Base-by-base conservation (phyloP, 164 flowering plant genomes). In the Liriodendron chinense region DNA sequence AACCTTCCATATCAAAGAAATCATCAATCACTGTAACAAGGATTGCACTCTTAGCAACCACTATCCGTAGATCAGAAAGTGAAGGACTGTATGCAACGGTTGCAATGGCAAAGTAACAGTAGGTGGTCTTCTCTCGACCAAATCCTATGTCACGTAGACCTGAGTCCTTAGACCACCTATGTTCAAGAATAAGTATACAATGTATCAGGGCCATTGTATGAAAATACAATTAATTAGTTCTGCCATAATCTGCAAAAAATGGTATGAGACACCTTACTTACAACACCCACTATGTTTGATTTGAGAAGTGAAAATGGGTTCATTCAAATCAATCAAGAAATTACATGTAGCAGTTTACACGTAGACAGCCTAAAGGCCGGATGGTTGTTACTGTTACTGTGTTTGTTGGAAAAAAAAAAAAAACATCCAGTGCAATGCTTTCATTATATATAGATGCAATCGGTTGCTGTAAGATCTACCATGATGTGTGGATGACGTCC, bases 11-110 rank as follows among this genome's bases (percentile, higher is more conserved):
- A 56, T 71, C 73, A 20, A 71, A 71, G 49, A 71, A 71, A 57
- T 71, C 73, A 71, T 71, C 73, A 56, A 43, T 43, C 3, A 71
- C 73, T 13, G 73, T 71, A 16, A 71, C 64, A 23, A 71, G 34
- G 26, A 71, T 71, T 57, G 73, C 73, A 9, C 47, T 50, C 64
- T 71, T 53, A 16, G 64, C n/a, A 10, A 24, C 16, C 49, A 22
- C 14, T 64, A 71, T 14, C 24, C 73, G 34, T 4, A 57, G 26
- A 50, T 24, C 62, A 16, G 73, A 71, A 3, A 71, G 47, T 23
- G 62, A 25, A 50, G 65, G 73, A 8, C 18, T 47, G 20, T n/a
- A 70, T 21, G 57, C 56, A 21, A 23, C 1, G 28, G 59, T 10
- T n/a, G 72, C 72, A 47, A 47, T 25, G 2, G 72, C 20, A n/a